phyloP scores from a whole-genome alignment of 805 yeast species.

The Starmerella apis region DNA sequence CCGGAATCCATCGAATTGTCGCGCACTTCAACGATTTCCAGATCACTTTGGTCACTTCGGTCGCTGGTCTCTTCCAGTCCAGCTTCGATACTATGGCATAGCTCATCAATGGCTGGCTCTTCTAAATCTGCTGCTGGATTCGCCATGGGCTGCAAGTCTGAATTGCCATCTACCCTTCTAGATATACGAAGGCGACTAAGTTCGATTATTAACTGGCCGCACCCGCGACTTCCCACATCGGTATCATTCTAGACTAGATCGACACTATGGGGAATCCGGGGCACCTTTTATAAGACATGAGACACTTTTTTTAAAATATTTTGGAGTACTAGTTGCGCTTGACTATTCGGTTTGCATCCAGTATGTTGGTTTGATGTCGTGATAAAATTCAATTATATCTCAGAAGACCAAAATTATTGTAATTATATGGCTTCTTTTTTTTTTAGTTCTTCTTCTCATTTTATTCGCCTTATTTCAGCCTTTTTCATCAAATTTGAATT shows the following conservation, averaged over 20 bases:
- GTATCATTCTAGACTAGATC: not conserved
- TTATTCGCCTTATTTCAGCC: not conserved
- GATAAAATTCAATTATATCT: too few relatives aligned
- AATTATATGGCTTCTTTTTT: too few relatives aligned
- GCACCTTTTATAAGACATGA: too few relatives aligned
- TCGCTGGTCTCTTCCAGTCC: conserved; percentile 4
- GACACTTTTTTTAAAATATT: too few relatives aligned
- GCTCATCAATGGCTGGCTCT: conserved; percentile 2
- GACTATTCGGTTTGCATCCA: too few relatives aligned
- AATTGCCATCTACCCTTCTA: not conserved
- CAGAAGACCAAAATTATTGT: too few relatives aligned
- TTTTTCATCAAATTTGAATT: not conserved
- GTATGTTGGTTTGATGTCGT: too few relatives aligned
- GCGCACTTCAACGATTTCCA: conserved; percentile 18
- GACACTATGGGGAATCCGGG: too few relatives aligned
- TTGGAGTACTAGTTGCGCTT: too few relatives aligned
- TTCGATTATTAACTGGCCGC: not conserved
- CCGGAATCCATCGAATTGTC: not conserved
- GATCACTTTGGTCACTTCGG: conserved; percentile 17
- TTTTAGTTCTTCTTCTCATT: not conserved
- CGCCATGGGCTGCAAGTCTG: not conserved
- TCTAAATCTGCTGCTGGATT: not conserved
- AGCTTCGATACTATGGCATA: conserved; percentile 1
- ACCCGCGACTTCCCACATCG: not conserved
- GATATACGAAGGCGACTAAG: not conserved